A percentile compares a stretch with the other conserved stretches of the same genome.
These are phyloP conservation scores for Salix viminalis DNA, from an alignment of 345 rosid species.

Conservation along the genomic window DNA sequence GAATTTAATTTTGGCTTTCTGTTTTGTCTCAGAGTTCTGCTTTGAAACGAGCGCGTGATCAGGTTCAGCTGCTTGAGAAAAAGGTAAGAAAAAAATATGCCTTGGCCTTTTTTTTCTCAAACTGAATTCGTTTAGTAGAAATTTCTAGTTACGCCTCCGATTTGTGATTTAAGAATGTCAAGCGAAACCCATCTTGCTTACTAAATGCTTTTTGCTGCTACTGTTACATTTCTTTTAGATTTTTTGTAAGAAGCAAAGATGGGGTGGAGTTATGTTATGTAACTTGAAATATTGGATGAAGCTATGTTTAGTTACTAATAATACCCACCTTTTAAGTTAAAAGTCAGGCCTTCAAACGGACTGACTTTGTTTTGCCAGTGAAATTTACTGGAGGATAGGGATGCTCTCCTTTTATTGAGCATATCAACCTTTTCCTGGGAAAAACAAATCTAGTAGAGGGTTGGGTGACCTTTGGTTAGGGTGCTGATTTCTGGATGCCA, in stretches of 20 bases:
- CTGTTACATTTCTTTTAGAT: no score
- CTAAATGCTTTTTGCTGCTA: no score
- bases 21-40: slow-evolving; percentile 58
- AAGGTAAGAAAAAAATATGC: slow-evolving; percentile 39
- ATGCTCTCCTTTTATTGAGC: not conserved
- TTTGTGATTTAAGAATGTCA: no score
- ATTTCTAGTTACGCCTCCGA: not conserved
- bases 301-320: no score
- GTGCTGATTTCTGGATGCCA: not conserved
- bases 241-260: not conserved
- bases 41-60: slow-evolving; percentile 61
- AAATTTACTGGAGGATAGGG: not conserved
- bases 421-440: slow-evolving; percentile 4
- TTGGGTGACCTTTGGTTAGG: not conserved
- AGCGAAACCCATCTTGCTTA: no score
- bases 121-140: not conserved
- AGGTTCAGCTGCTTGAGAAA: slow-evolving; percentile 58
- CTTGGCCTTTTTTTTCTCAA: not conserved
- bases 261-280: not conserved
- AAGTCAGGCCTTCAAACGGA: not conserved
- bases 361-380: not conserved
- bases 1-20: slow-evolving; percentile 1
- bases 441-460: no score
- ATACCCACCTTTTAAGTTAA: no score
- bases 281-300: not conserved